Base-by-base conservation (phyloP, 179 eudicot genomes). In the Beta lomatogona region DNA sequence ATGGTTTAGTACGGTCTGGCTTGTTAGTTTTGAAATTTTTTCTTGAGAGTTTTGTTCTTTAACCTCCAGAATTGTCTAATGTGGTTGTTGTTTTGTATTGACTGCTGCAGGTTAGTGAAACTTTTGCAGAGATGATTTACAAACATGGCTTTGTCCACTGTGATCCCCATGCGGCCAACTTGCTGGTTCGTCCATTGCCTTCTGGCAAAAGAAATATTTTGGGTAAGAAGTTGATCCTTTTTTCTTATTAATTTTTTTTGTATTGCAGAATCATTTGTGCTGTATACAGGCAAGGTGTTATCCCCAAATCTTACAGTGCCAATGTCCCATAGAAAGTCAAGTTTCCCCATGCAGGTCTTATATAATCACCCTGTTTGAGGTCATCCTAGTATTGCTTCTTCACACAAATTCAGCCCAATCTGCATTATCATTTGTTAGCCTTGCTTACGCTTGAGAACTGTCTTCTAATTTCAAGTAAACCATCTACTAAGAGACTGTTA, bases 111-210 rank as follows among this genome's bases (percentile, higher is more conserved):
- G 89, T 97, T 78, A 93, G 93, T 86, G 92, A 91, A 85, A 84
- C 97, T 82, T 97, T 97, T 89, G 97, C 99, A 11, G 98, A 97
- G 87, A 97, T 97, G 99, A 97, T 97, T 87, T 97, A 87, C 84
- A 97, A 89, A 81, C 99, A 97, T 82, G 99, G 99, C 71, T 97
- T 97, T 90, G 98, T 97, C 80, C 99, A 97, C 82, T 97, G 99
- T 90, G 99, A 97, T 86, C 99, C 99, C 48, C 99, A 97, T 91
- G 97, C 95, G 70, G 99, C 99, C 45, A 97, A 97, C 73, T 85
- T 97, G 82, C 90, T 94, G 25, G 89, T 97, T 85, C 98, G 99
- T 36, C 94, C 97, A 67, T 81, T 89, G 82, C 99, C 99, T 84
- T 82, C 85, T 16, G 84, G 89, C 81, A 88, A 79, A 83, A 83